Base-by-base conservation (phyloP, 345 rosid genomes). In the Brassica juncea region DNA sequence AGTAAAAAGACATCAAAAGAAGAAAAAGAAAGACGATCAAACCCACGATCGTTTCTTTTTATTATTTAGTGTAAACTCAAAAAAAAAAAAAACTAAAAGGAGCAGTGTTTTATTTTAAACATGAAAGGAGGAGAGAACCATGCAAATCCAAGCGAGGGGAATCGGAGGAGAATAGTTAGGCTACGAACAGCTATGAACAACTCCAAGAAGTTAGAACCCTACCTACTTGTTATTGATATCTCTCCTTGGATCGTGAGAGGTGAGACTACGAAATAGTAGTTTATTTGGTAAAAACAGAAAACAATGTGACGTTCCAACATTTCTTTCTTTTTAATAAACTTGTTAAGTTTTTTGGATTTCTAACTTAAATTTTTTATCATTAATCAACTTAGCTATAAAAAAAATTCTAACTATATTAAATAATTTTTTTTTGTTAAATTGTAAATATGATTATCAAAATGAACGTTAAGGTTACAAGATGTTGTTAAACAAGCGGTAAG, bases 31-130 rank as follows among this genome's bases (percentile, higher is more conserved):
- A 79, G 74, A 67, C 77, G 58, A 73, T 30, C 70, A 78, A 27
- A 60, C 59, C 78, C 82, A 73, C 82, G 78, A 79, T 73, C 74
- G 65, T 79, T 73, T 60, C 3, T 59, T 79, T 66, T 42, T 12
- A 11, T 66, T 15, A 30, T 59, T 79, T 32, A 73, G 49, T 32
- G 19, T 39, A 21, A 79, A 11, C 2, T 11, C 15, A 19, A 28
- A 4, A 28, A 28, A 58, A 58, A 63, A 52, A 25, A 2, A 28
- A 57, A 28, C 7, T 54, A 64, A 55, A 44, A 67, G 23, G 59
- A 28, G n/a, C 60, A 37, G 30, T 2, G 39, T 30, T 44, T 16
- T 74, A 62, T 30, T 6, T 31, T 14, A 14, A 15, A 15, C n/a
- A 72, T 39, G 27, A 66, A 79, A 79, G 54, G 42, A 49, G 14